Conservation (phyloP, 257 asterid genomes). For the Cinchona pubescens region DNA sequence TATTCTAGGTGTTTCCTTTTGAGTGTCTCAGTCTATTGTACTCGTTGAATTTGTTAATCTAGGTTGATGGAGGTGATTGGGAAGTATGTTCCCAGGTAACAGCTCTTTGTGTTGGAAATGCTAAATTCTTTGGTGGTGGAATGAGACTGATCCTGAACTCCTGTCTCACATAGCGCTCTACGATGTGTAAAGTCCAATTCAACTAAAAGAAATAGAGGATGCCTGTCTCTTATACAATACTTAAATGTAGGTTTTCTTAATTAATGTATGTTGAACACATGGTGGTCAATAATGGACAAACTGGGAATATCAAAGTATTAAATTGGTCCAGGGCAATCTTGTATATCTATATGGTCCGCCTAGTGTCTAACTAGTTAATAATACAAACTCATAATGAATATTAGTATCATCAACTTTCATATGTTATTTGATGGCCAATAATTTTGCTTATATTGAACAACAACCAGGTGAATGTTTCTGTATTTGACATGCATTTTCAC, state of each 20-base stretch:
- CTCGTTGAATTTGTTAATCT: conserved; percentile 10
- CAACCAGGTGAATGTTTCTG: background rate
- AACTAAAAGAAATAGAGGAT: too few species aligned
- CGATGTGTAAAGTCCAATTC: too few species aligned
- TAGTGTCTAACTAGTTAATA: background rate
- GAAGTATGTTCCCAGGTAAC: conserved; percentile 74
- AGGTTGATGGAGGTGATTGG: conserved; percentile 87
- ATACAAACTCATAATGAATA: background rate
- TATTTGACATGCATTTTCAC: background rate
- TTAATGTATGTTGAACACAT: background rate
- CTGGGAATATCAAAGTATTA: background rate
- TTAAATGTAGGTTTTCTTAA: background rate
- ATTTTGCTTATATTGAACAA: background rate
- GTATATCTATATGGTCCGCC: background rate
- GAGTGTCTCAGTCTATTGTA: background rate
- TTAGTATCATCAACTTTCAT: too few species aligned
- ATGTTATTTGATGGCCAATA: background rate
- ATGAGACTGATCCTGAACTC: conserved; percentile 92
- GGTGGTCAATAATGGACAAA: background rate
- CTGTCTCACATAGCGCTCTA: too few species aligned
- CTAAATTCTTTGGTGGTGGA: conserved; percentile 90
- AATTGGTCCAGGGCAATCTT: background rate
- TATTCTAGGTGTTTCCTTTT: background rate
- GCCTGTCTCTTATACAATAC: too few species aligned
- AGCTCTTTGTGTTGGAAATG: conserved; percentile 89